These are phyloP conservation scores for Sporothrix phasma DNA, from an alignment of 2,329 filamentous ascomycete species.

Conservation along the genomic window DNA sequence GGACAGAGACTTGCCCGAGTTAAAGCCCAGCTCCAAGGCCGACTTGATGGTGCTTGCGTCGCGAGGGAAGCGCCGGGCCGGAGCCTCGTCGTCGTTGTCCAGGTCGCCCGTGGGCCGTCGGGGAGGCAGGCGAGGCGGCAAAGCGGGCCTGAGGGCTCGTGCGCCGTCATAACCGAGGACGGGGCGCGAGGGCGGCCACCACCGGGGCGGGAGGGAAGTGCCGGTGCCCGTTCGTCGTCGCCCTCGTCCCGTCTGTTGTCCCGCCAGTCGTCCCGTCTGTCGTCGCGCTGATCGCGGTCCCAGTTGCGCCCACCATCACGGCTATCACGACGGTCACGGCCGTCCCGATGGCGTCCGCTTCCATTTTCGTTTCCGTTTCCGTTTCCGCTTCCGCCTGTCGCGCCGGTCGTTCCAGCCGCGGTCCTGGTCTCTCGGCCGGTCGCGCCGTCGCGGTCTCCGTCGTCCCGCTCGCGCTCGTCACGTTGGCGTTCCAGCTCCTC, in stretches of 20 bases:
- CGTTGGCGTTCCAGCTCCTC: neutral
- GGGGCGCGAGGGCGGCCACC: neutral
- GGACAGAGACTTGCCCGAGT: constrained; percentile 2
- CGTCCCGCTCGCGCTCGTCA: neutral
- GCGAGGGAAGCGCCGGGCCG: constrained; percentile 37
- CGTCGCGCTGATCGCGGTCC: neutral
- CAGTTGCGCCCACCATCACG: neutral
- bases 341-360: too few relatives aligned
- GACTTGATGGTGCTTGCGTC: constrained; percentile 31
- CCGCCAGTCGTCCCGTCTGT: neutral
- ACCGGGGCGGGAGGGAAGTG: constrained; percentile 10
- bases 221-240: neutral
- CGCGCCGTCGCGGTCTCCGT: neutral
- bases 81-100: constrained; percentile 41
- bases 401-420: neutral
- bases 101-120: constrained; percentile 31
- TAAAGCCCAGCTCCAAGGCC: constrained; percentile 24
- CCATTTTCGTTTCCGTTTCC: too few relatives aligned
- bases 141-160: neutral
- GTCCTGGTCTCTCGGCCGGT: neutral
- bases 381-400: too few relatives aligned
- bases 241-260: neutral
- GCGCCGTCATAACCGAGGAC: neutral
- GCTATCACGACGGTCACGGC: too few relatives aligned
- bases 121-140: constrained; percentile 12